Conservation (phyloP, 2,329 filamentous ascomycete genomes). For the Phoma herbarum region DNA sequence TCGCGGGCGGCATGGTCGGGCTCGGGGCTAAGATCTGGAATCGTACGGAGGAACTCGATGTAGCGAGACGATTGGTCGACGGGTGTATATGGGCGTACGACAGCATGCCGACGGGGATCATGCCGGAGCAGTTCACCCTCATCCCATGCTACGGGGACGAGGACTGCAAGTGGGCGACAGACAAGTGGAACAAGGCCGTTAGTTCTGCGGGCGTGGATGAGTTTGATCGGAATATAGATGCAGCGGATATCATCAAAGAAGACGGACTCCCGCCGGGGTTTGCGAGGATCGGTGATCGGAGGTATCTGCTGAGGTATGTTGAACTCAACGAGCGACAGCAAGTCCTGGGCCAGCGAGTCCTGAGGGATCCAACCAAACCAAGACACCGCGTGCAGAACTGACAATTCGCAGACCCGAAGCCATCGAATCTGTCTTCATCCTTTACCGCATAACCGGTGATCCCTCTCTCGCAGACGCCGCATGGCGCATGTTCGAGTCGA, state of each 20-base stretch:
- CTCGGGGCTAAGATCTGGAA: constrained; percentile 63
- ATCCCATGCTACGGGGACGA: constrained; percentile 54
- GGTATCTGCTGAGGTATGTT: constrained; percentile 54
- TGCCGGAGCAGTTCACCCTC: constrained; percentile 60
- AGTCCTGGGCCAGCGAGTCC: background rate
- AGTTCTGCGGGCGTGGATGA: constrained; percentile 25
- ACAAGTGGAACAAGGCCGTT: constrained; percentile 54
- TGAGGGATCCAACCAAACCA: background rate
- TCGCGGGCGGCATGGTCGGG: constrained; percentile 64
- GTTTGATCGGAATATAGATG: constrained; percentile 27
- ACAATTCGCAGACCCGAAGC: constrained; percentile 73
- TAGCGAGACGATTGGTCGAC: constrained; percentile 61
- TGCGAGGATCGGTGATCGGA: constrained; percentile 46
- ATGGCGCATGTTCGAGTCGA: constrained; percentile 83
- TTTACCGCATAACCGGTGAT: constrained; percentile 89
- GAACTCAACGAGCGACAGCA: background rate
- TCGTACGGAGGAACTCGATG: constrained; percentile 57
- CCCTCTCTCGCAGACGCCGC: constrained; percentile 78
- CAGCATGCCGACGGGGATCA: constrained; percentile 59
- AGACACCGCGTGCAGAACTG: background rate
- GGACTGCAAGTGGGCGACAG: constrained; percentile 56
- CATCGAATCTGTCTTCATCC: constrained; percentile 87
- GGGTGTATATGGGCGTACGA: constrained; percentile 66
- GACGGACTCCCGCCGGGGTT: constrained; percentile 55
- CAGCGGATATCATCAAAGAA: constrained; percentile 46